phyloP scores from a whole-genome alignment of 2,329 filamentous ascomycete species.

The Orbilia brochopaga region DNA sequence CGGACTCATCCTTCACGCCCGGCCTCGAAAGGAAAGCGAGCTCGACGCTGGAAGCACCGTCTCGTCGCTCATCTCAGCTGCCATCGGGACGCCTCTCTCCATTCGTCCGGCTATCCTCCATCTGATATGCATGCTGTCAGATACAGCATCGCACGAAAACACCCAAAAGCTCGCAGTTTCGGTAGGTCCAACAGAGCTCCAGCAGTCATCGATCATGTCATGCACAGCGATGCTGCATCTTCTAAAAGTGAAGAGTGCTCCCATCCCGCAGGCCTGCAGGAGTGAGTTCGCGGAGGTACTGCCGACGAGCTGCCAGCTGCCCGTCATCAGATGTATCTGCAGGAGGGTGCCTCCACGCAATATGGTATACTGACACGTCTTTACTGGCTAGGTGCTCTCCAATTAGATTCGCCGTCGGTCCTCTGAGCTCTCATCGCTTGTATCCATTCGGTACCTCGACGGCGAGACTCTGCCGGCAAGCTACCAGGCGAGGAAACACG shows the following conservation, averaged over 20 bases:
- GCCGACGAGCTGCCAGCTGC: not conserved
- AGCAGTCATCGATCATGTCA: not conserved
- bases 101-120: not conserved
- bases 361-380: constrained; percentile 46
- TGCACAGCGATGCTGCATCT: not conserved
- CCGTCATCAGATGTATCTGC: constrained; percentile 18
- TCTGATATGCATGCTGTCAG: constrained; percentile 22
- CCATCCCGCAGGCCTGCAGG: not conserved
- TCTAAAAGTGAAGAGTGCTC: not conserved
- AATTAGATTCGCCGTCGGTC: constrained; percentile 31
- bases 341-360: constrained; percentile 40
- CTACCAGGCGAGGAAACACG: constrained; percentile 39
- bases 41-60: constrained; percentile 11
- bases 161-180: constrained; percentile 3
- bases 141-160: constrained; percentile 32
- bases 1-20: too few relatives aligned
- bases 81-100: constrained; percentile 21
- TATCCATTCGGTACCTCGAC: constrained; percentile 36
- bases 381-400: constrained; percentile 25
- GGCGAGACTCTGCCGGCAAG: constrained; percentile 32
- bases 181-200: constrained; percentile 45
- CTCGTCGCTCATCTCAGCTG: constrained; percentile 32
- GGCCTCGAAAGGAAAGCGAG: not conserved
- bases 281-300: not conserved
- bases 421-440: constrained; percentile 14